Evolutionary conservation across 2,329 filamentous ascomycete species (phyloP).

Genomic region (Bertia moriformis): DNA sequence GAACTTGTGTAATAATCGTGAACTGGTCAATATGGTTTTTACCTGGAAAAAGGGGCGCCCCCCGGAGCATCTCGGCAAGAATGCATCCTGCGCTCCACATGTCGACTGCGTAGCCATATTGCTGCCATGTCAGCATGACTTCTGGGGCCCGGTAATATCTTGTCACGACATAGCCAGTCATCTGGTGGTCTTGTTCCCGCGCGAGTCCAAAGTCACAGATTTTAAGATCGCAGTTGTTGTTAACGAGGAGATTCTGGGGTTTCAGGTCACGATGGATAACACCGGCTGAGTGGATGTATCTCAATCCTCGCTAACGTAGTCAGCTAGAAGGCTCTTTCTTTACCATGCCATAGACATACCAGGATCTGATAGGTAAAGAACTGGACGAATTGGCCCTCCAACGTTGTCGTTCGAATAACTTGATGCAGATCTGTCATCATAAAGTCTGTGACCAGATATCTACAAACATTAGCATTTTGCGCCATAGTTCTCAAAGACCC

Average conservation of each 20-base stretch:
- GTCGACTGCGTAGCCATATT: conserved; percentile 97
- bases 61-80: conserved; percentile 97
- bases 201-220: conserved; percentile 98
- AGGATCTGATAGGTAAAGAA: conserved; percentile 99
- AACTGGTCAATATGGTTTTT: conserved; percentile 99
- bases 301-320: conserved; percentile 64
- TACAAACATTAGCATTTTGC: conserved; percentile 19
- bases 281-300: conserved; percentile 97
- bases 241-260: conserved; percentile 96
- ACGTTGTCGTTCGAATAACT: conserved; percentile 80
- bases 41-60: conserved; percentile 92
- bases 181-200: conserved; percentile 95
- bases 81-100: conserved; percentile 99
- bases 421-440: conserved; percentile 93
- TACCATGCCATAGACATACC: conserved; percentile 39
- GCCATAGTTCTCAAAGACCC: background rate
- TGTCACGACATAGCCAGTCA: conserved; percentile 98
- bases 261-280: conserved; percentile 96
- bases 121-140: conserved; percentile 99
- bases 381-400: conserved; percentile 99
- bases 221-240: conserved; percentile 98
- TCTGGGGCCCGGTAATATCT: conserved; percentile 98
- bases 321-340: background rate
- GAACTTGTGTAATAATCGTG: conserved; percentile 94
- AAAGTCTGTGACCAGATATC: conserved; percentile 96